Conservation (phyloP, 352 stramenopile genomes). For the Lagenidium sp. region DNA sequence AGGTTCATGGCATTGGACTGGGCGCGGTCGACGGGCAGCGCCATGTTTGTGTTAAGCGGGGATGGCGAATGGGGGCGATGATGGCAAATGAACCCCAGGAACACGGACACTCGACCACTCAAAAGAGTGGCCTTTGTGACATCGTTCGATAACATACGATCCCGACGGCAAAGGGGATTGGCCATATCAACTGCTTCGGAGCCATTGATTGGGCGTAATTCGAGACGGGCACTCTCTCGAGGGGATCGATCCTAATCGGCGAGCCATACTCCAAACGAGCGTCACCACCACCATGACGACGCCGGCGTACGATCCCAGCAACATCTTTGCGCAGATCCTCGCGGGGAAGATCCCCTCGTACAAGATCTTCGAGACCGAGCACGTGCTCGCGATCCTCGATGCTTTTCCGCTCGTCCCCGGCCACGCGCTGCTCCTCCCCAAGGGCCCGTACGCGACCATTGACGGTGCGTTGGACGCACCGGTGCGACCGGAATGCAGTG, state of each 20-base stretch:
- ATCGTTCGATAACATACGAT: constrained; percentile 2
- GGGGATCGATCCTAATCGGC: not conserved
- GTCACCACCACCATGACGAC: constrained; percentile 18
- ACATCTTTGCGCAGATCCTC: constrained; percentile 81
- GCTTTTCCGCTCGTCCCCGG: constrained; percentile 58
- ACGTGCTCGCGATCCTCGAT: constrained; percentile 78
- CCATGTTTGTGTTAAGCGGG: constrained; percentile 6
- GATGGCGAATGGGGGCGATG: not conserved
- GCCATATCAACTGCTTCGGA: too few relatives aligned
- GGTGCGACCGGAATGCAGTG: not conserved
- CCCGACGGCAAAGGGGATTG: too few relatives aligned
- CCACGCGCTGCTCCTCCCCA: constrained; percentile 70
- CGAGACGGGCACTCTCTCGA: not conserved
- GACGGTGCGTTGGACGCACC: constrained; percentile 16
- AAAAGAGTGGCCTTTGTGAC: too few relatives aligned
- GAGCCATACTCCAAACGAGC: too few relatives aligned
- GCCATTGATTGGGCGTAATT: constrained; percentile 4
- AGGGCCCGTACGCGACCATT: constrained; percentile 55
- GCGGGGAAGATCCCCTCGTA: constrained; percentile 58
- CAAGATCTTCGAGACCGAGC: constrained; percentile 85
- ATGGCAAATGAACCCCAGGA: not conserved
- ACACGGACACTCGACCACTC: too few relatives aligned
- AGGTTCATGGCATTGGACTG: constrained; percentile 85
- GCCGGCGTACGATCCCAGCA: constrained; percentile 60
- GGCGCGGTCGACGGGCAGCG: constrained; percentile 45